phyloP scores from a whole-genome alignment of 2,329 filamentous ascomycete genomes.

The Raffaelea arxii region DNA sequence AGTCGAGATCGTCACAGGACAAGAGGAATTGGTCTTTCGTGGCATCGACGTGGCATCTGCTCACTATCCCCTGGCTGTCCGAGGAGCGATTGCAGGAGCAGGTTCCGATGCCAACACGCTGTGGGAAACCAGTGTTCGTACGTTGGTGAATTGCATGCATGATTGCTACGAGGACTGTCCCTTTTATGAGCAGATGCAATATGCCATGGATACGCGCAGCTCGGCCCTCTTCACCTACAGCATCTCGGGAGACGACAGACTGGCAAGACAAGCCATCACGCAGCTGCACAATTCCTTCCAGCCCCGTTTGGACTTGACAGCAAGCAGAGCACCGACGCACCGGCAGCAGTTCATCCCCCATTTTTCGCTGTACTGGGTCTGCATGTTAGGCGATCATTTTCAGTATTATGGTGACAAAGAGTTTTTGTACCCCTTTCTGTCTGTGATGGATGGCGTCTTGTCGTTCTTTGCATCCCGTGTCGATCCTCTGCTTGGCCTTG shows the following conservation, averaged over 20 bases:
- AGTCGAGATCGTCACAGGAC: neutral
- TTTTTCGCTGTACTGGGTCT: slow-evolving; percentile 26
- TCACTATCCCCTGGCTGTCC: neutral
- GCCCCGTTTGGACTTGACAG: neutral
- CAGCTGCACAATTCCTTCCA: neutral
- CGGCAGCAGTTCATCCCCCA: neutral
- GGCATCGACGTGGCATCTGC: neutral
- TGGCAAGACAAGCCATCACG: neutral
- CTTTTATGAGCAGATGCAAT: slow-evolving; percentile 23
- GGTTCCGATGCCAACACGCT: neutral
- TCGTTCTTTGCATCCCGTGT: neutral
- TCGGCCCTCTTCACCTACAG: slow-evolving; percentile 20
- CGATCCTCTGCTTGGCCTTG: neutral
- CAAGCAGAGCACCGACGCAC: neutral
- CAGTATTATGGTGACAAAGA: slow-evolving; percentile 22
- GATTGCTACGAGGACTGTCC: slow-evolving; percentile 22
- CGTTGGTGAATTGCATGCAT: slow-evolving; percentile 22
- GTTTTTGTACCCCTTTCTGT: slow-evolving; percentile 10
- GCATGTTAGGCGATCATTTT: slow-evolving; percentile 24
- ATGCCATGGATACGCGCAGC: slow-evolving; percentile 12
- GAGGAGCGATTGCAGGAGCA: neutral
- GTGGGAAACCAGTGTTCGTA: slow-evolving; percentile 17
- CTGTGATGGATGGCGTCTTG: neutral
- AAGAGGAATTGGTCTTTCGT: neutral
- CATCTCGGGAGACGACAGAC: slow-evolving; percentile 14